Evolutionary conservation across 2,329 filamentous ascomycete genomes (phyloP), one percentile per base, ranked within the genome.

Genomic region (Paramyrothecium sp.): DNA sequence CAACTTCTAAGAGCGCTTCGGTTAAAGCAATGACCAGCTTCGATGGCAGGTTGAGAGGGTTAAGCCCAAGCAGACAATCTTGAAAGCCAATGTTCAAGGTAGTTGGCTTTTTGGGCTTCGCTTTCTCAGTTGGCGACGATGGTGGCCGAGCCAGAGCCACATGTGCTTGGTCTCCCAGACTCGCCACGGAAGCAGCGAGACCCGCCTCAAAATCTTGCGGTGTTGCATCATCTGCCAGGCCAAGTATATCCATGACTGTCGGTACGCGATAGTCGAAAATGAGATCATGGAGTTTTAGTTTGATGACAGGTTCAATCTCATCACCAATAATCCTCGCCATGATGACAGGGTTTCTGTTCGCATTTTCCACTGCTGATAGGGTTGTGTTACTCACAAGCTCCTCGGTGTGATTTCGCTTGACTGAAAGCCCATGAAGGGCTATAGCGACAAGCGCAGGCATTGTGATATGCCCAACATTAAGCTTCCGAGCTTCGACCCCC

Each of bases 301-400:
- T 97, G 63, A 97, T 79, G 7, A 91, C 87, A 0, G 96, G 94
- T 61, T 98, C 94, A 75, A 96, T 91, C 69, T 98, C 94, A 69
- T 98, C 93, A 0, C 92, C 92, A 62, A 99, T 90, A 76, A 97
- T 90, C 53, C 95, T 85, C 58, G 90, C 85, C 88, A 96, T 97
- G 54, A 98, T 71, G 61, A 93, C 91, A 1, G 75, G 74, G 4
- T 66, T 63, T 46, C 61, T 65, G 3, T 60, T 60, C 20, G 67
- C 57, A 20, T 61, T 58, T 5, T 71, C 69, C 19, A 63, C 69
- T 46, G 67, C 60, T 7, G 64, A 63, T n/a, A 67, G 66, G 12
- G 63, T 51, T 13, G 67, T 65, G 20, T 80, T 86, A 46, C 87
- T 87, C 5, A 98, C 66, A 13, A 99, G 77, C 51, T 91, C 84